Base-by-base conservation (phyloP, 169 alveolate species). In the Eimeria tenella region DNA sequence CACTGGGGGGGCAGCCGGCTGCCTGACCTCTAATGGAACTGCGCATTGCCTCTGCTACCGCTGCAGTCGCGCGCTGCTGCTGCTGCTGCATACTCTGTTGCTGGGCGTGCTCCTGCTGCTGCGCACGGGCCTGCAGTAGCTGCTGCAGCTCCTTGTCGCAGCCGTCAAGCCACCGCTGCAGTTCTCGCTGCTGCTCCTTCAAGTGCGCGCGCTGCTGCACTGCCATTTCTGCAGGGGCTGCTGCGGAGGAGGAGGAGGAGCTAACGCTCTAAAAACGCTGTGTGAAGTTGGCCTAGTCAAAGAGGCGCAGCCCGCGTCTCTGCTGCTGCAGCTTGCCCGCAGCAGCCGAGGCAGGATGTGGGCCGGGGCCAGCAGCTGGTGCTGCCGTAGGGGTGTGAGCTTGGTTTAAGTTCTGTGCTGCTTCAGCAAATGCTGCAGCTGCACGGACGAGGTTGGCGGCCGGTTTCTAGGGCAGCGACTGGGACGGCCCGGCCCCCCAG, bases 401-500 rank as follows among this genome's bases (percentile, higher is more conserved):
- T 25, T 5, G 13, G 13, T 71, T 71, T 4, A 31, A 71, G 23
- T 71, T 13, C 42, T 50, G 63, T 75, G 86, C 86, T 70, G 81
- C 81, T 70, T 9, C 73, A 23, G 84, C 84, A 19, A 56, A 8
- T 31, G 88, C 88, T 75, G 86, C 86, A 5, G 55, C 73, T 81
- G 89, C 74, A 52, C 68, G 11, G 58, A 49, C 65, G 21, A 6
- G 52, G 81, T 19, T 50, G 86, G 42, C 42, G 42, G 42, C 42
- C 42, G 49, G 86, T 75, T 49, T 8, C 25, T 71, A 23, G 74
- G 23, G 25, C 74, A 81, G 89, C 58, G 25, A 56, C 58, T 23
- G 89, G 89, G 73, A 81, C 58, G 86, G 10, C 70, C 74, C 53
- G 74, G 89, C 89, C 70, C 63, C 86, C 74, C 73, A 17, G 89